Evolutionary conservation across 1,284 basidiomycete species (phyloP), one percentile per base, ranked within the genome.

Genomic region (Ustilago loliicola): DNA sequence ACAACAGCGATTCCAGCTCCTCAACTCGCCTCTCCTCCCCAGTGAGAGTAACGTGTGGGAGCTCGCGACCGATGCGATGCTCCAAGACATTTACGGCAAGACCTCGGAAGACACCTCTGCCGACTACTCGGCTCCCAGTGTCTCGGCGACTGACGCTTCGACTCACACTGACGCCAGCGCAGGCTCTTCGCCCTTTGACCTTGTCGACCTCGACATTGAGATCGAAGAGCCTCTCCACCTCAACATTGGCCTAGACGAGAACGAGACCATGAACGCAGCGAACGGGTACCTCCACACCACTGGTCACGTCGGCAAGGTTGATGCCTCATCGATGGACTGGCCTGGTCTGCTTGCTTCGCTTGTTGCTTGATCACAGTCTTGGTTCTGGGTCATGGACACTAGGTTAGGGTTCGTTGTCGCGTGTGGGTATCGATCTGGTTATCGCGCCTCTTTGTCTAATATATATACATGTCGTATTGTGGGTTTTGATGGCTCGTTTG

Each of bases 141-240:
- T 61, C 19, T 55, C 62, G 36, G 56, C 27, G 8, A 15, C 56
- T 17, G 45, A 40, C 23, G 71, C 60, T n/a, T 55, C 61, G 21
- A 57, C 68, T 9, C 52, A 64, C 42, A 17, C 42, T 25, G 66
- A 67, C 23, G 52, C 36, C 23, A 73, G 71, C 38, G 60, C 62
- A n/a, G 63, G 66, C 56, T 72, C 74, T n/a, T 68, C 74, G 55
- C 71, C 75, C 6, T 77, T 77, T 25, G 75, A 77, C 57, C 64
- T 77, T 1, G 71, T 77, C 54, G 75, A 77, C 29, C 59, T 77
- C 38, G 75, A 77, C 45, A 77, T 77, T 45, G 75, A 77, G 67
- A 73, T 77, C 50, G 75, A 77, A 45, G 67, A 77, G 71, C 75
- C 75, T 1, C 32, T 66, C n/a, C 70, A 77, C 42, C 59, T 77